Conservation (phyloP, 257 asterid species). For the Solanum verrucosum region DNA sequence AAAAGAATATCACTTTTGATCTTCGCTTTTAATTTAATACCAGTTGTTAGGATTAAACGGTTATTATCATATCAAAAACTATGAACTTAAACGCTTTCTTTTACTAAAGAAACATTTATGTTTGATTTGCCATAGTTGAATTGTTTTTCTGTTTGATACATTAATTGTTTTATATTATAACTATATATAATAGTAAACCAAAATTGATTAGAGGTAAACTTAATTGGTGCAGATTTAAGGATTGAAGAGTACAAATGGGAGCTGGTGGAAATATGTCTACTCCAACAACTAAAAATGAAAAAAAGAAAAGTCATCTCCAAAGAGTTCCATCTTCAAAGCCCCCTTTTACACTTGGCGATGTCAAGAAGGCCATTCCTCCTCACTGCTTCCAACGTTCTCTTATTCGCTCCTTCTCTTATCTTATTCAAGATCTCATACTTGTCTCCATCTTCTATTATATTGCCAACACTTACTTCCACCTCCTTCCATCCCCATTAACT, state of each 20-base stretch:
- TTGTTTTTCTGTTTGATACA: not conserved
- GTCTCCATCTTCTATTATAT: not conserved
- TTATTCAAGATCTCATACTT: not conserved
- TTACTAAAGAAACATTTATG: not conserved
- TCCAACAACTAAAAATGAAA: not conserved
- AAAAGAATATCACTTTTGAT: not conserved
- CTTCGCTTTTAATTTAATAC: not conserved
- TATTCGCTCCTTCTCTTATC: not conserved
- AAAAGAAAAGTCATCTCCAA: not conserved
- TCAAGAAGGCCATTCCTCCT: slow-evolving; percentile 5
- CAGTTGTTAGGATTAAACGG: not conserved
- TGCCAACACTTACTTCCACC: not conserved
- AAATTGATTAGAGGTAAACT: not conserved
- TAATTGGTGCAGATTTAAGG: not conserved
- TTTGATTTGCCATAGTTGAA: not conserved
- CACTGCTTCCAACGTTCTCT: slow-evolving; percentile 5
- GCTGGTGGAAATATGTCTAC: not conserved
- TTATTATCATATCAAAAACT: not conserved
- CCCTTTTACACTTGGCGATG: slow-evolving; percentile 1
- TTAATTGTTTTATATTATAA: not conserved
- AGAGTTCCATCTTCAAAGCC: slow-evolving; percentile 10
- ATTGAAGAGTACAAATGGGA: not conserved
- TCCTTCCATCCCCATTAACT: not conserved
- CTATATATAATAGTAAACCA: not conserved
- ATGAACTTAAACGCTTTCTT: not conserved